phyloP scores from a whole-genome alignment of 2,329 filamentous ascomycete species.

The Epichloe gansuensis region DNA sequence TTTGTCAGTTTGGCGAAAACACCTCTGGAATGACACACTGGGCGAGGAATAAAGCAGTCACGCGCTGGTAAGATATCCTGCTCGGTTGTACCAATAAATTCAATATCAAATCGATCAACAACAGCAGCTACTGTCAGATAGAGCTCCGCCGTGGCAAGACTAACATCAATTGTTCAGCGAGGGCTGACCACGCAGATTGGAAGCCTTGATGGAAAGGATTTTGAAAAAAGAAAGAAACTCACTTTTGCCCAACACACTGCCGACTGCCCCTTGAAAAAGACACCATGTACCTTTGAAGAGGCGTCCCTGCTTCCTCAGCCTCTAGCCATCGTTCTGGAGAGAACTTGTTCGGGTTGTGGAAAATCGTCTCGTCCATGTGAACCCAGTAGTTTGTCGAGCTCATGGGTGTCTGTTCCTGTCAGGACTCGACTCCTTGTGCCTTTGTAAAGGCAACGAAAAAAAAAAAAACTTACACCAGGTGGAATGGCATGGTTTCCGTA shows the following conservation, averaged over 20 bases:
- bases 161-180: background rate
- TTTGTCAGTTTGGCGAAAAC: background rate
- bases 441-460: too few species aligned
- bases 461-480: too few species aligned
- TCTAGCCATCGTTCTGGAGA: slow-evolving; percentile 16
- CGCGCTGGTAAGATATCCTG: slow-evolving; percentile 8
- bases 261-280: background rate
- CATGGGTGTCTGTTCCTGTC: slow-evolving; percentile 20
- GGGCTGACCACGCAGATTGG: too few species aligned
- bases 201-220: background rate
- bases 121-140: background rate
- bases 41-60: slow-evolving; percentile 16
- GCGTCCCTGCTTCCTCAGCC: background rate
- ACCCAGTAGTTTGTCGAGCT: slow-evolving; percentile 22
- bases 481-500: slow-evolving; percentile 11
- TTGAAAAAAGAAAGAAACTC: background rate
- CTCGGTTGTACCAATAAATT: background rate
- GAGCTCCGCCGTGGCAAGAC: background rate
- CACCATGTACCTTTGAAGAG: background rate
- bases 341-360: slow-evolving; percentile 13
- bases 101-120: background rate
- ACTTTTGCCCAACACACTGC: background rate
- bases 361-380: slow-evolving; percentile 13
- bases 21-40: background rate
- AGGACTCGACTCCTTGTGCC: background rate